A percentile compares a stretch with the other conserved stretches of the same genome.
These are phyloP conservation scores for Podosphaera xanthii DNA, from an alignment of 2,329 filamentous ascomycete genomes.

Conservation along the genomic window DNA sequence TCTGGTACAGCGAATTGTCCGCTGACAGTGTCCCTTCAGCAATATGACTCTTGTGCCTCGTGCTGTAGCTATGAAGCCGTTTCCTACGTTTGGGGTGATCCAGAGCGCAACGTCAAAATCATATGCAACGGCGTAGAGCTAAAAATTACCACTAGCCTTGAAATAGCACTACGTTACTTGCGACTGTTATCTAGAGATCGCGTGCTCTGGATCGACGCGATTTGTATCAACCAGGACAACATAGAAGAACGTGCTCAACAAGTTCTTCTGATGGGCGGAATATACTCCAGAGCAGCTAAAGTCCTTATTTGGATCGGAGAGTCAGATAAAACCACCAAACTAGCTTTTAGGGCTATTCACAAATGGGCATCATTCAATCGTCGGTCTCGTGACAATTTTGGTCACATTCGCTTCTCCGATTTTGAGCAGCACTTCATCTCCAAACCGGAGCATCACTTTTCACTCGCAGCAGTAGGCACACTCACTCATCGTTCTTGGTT, in stretches of 20 bases:
- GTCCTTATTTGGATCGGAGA: constrained; percentile 1
- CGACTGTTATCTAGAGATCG: background rate
- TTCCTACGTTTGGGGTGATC: constrained; percentile 6
- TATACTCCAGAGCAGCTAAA: background rate
- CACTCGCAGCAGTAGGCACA: background rate
- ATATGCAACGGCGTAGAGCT: constrained; percentile 2
- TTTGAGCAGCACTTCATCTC: background rate
- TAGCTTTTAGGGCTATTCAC: background rate
- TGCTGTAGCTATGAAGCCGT: constrained; percentile 4
- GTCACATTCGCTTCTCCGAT: background rate
- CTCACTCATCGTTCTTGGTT: background rate
- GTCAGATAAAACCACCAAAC: background rate
- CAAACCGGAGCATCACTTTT: background rate
- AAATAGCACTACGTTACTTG: constrained; percentile 1
- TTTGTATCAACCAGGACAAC: constrained; percentile 2
- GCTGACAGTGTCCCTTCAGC: constrained; percentile 1
- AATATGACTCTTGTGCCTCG: background rate
- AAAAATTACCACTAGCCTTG: constrained; percentile 1
- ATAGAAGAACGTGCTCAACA: background rate
- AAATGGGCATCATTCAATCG: background rate
- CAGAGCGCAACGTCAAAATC: constrained; percentile 1
- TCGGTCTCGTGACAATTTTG: background rate
- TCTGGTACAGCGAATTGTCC: background rate
- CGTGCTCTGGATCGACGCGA: background rate
- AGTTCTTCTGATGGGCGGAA: background rate